Evolutionary conservation across 345 rosid species (phyloP), one percentile per base, ranked within the genome.

Genomic region (Psidium friedrichsthalianum): DNA sequence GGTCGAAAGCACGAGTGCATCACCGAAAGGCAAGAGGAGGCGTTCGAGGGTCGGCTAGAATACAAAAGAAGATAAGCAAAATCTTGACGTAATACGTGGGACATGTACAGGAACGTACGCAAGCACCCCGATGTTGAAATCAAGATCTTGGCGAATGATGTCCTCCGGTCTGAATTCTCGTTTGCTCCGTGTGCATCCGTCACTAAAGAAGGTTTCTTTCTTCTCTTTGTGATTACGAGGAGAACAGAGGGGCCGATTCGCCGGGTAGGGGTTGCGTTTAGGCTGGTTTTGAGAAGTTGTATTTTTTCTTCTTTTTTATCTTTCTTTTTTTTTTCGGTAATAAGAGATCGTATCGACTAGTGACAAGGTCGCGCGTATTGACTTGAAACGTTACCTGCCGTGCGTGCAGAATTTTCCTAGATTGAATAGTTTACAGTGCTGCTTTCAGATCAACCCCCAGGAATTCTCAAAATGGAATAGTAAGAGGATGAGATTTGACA

Each of bases 331-430:
- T 61, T 69, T 69, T 18, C 6, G 1, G 1, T 32, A 69, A 29
- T 3, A 3, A 29, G 29, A 29, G 11, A 61, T 61, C 0, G 1
- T 6, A 61, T 15, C 22, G 20, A 61, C 74, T 61, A 15, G 42
- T 29, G 0, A 15, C 5, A 61, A 29, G n/a, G 2, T 61, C 29
- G 10, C 5, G 1, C 0, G 2, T 29, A 59, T 3, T 3, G 16
- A 27, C 40, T 27, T 5, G 2, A 59, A 27, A 61, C 14, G 29
- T 32, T 32, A 29, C 47, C 47, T 44, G 47, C 5, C 1, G 1
- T 29, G 40, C 8, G 29, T 3, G 21, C 21, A 1, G 14, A 27
- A 3, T 32, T 69, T 69, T 11, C 13, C 36, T 64, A 64, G 0
- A 32, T 69, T 1, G 0, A 6, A 64, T 16, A 32, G 0, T 18